Evolutionary conservation across 2,329 filamentous ascomycete species (phyloP).

Genomic region (Phaeomoniella chlamydospora): DNA sequence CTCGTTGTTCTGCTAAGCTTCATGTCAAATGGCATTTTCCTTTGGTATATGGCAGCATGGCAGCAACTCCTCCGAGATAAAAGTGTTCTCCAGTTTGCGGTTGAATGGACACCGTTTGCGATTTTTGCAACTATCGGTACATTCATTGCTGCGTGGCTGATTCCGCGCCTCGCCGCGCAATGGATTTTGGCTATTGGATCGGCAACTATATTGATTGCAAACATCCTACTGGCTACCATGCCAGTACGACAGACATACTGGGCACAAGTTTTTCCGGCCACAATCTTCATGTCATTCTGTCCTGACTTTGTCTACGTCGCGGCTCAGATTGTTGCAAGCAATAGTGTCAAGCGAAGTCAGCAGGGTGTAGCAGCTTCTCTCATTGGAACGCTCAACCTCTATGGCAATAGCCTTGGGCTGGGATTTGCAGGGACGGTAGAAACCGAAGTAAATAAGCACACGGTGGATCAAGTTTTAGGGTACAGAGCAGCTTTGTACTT

Average conservation of each 20-base stretch:
- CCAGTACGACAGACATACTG: conserved; percentile 30
- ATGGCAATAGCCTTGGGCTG: conserved; percentile 26
- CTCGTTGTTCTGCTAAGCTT: conserved; percentile 29
- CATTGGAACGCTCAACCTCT: conserved; percentile 30
- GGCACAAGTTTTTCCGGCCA: conserved; percentile 25
- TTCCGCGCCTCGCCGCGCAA: conserved; percentile 31
- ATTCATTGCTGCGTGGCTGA: conserved; percentile 27
- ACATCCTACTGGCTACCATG: conserved; percentile 27
- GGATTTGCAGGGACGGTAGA: conserved; percentile 29
- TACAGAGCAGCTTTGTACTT: conserved; percentile 15
- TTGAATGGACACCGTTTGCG: conserved; percentile 26
- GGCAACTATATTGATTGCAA: conserved; percentile 14
- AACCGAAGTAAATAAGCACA: conserved; percentile 10
- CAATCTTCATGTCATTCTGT: conserved; percentile 21
- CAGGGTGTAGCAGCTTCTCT: conserved; percentile 37
- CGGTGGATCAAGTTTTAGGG: conserved; percentile 12
- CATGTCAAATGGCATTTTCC: conserved; percentile 32
- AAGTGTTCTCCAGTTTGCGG: conserved; percentile 23
- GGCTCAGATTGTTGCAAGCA: conserved; percentile 39
- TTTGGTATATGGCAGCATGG: conserved; percentile 36
- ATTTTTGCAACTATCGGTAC: conserved; percentile 23
- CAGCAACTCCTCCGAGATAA: conserved; percentile 27
- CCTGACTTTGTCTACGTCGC: conserved; percentile 37
- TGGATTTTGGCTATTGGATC: conserved; percentile 33
- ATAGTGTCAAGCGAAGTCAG: conserved; percentile 30